These are phyloP conservation scores for Pestalotiopsis sp. DNA, from an alignment of 2,329 filamentous ascomycete genomes.

Conservation along the genomic window DNA sequence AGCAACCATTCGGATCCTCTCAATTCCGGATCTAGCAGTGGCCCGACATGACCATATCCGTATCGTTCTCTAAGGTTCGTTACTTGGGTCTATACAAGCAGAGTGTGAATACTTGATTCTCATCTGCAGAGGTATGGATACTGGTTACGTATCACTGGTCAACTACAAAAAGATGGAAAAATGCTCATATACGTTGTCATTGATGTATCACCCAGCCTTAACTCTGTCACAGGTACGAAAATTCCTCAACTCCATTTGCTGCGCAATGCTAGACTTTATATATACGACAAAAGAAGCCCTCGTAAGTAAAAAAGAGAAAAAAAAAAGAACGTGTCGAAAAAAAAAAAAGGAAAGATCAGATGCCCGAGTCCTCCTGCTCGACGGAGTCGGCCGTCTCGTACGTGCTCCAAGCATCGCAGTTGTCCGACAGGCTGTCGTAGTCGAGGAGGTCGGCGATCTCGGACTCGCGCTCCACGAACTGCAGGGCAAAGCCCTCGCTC, in stretches of 20 bases:
- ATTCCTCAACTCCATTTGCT: not conserved
- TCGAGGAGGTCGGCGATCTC: slow-evolving; percentile 8
- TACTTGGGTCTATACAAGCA: too few relatives aligned
- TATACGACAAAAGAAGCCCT: not conserved
- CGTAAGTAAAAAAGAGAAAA: not conserved
- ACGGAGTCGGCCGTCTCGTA: not conserved
- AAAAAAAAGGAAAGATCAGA: not conserved
- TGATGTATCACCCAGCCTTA: not conserved
- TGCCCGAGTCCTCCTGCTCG: slow-evolving; percentile 10
- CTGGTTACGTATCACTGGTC: too few relatives aligned
- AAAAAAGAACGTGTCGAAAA: not conserved
- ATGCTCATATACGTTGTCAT: not conserved
- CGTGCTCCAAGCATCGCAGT: slow-evolving; percentile 7
- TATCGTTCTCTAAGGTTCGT: too few relatives aligned
- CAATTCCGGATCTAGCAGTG: too few relatives aligned
- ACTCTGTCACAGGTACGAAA: not conserved
- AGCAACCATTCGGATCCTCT: too few relatives aligned
- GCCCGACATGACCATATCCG: too few relatives aligned
- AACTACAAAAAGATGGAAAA: too few relatives aligned
- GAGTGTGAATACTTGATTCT: too few relatives aligned
- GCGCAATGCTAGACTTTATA: not conserved
- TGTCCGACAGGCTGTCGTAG: slow-evolving; percentile 4
- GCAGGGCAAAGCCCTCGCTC: slow-evolving; percentile 10
- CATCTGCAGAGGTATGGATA: too few relatives aligned
- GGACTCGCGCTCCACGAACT: slow-evolving; percentile 8